Conservation (phyloP, 2,329 filamentous ascomycete genomes). For the Thelonectria blattea region DNA sequence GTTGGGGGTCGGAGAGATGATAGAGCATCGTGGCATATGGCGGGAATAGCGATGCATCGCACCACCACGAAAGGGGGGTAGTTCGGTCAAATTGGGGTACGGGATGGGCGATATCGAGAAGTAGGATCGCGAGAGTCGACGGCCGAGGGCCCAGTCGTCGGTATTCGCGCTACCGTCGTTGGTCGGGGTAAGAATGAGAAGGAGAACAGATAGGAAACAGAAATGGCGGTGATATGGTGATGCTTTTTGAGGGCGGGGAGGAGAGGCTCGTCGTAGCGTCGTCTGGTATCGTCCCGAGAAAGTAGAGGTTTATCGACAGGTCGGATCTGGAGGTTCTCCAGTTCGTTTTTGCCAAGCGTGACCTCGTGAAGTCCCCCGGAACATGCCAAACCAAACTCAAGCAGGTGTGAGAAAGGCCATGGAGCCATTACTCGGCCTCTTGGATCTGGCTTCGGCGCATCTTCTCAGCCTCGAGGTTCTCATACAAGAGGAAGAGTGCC, state of each 20-base stretch:
- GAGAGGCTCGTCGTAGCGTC: slow-evolving; percentile 50
- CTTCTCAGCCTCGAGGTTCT: slow-evolving; percentile 99
- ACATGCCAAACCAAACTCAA: slow-evolving; percentile 41
- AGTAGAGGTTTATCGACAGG: slow-evolving; percentile 67
- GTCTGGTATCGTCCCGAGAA: slow-evolving; percentile 54
- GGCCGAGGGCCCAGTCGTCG: slow-evolving; percentile 11
- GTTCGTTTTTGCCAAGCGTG: slow-evolving; percentile 57
- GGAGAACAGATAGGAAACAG: slow-evolving; percentile 35
- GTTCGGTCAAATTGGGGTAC: slow-evolving; percentile 23
- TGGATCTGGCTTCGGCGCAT: slow-evolving; percentile 89
- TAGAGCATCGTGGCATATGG: slow-evolving; percentile 31
- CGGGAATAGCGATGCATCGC: slow-evolving; percentile 27
- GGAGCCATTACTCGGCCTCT: slow-evolving; percentile 53
- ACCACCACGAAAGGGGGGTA: slow-evolving; percentile 26
- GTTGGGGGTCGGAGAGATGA: slow-evolving; percentile 22
- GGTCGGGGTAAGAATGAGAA: slow-evolving; percentile 32
- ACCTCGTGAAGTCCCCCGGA: slow-evolving; percentile 43
- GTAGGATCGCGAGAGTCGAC: slow-evolving; percentile 9
- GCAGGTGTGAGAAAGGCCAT: slow-evolving; percentile 11
- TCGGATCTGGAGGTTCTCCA: slow-evolving; percentile 62
- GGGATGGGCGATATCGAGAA: slow-evolving; percentile 19
- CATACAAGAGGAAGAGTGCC: slow-evolving; percentile 93
- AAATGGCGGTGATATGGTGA: slow-evolving; percentile 32
- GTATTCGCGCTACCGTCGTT: slow-evolving; percentile 20
- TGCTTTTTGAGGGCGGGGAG: slow-evolving; percentile 28